Base-by-base conservation (phyloP, 305 asterid genomes). In the Solanum hybrid region DNA sequence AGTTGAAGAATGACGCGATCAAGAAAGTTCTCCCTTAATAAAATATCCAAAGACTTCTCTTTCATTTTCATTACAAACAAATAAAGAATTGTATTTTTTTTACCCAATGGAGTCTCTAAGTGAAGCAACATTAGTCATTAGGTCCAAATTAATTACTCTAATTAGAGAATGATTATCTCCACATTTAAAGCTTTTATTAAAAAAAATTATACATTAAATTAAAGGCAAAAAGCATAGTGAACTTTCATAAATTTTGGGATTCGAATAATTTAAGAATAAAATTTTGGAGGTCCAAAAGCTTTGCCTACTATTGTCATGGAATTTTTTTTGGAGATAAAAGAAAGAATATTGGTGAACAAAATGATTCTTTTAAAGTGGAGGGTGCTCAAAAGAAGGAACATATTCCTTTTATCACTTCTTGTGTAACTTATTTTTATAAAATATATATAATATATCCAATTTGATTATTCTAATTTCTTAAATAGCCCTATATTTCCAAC, bases 361-460 rank as follows among this genome's bases (percentile, higher is more conserved):
- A 95, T 93, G 93, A 92, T 93, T 92, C 95, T 90, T 92, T 93
- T 66, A 60, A 82, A 92, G 95, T 93, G 96, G 98, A 92, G 91
- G 38, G 90, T 87, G 79, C 94, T 91, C 90, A 93, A 91, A 92
- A 93, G 91, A 92, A 88, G 92, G 96, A 95, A 95, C 92, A 87
- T 94, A 94, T 94, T 92, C 96, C 92, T 16, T 78, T 37, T 84
- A 51, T 85, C 91, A 92, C 91, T 88, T 66, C 91, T 88, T 66
- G 86, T 85, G 90, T 66, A 60, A 90, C 89, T 37, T 32, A 38
- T 90, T 92, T 89, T 93, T 71, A 71, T 71, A 71, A 79, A 56
- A 17, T 38, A 36, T 36, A 37, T 46, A 37, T 51, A 60, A 60
- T 60, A 20, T 86, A 88, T 92, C 90, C 89, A 89, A 66, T 42